Conservation (phyloP, 1,284 basidiomycete species). For the Ustilago loliicola region DNA sequence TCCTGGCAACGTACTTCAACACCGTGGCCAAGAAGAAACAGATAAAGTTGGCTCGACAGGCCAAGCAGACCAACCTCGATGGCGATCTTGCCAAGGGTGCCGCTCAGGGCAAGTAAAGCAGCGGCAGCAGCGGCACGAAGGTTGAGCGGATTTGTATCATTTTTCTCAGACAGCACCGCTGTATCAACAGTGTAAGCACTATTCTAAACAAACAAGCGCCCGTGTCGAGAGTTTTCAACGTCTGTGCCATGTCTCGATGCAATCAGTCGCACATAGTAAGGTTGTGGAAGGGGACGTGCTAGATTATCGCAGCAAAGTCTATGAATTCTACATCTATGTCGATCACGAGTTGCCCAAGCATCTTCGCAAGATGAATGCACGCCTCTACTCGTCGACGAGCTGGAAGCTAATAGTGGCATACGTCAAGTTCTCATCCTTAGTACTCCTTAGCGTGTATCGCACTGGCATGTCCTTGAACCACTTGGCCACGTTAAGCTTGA, state of each 20-base stretch:
- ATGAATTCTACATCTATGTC: background rate
- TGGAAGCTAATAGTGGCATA: slow-evolving; percentile 71
- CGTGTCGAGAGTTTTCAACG: background rate
- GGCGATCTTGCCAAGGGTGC: slow-evolving; percentile 56
- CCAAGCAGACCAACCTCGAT: slow-evolving; percentile 36
- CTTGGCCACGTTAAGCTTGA: slow-evolving; percentile 56
- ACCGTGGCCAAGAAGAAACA: slow-evolving; percentile 65
- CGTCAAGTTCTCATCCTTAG: slow-evolving; percentile 68
- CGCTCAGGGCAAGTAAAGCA: slow-evolving; percentile 49
- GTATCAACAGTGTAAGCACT: background rate
- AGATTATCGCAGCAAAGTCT: background rate
- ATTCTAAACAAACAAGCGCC: background rate
- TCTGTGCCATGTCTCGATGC: background rate
- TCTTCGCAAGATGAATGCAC: background rate
- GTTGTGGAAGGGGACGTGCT: background rate
- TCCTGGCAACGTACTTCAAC: slow-evolving; percentile 61
- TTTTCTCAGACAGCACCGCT: background rate
- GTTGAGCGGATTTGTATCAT: slow-evolving; percentile 13
- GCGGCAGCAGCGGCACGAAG: background rate
- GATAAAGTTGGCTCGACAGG: slow-evolving; percentile 57
- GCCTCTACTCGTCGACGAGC: slow-evolving; percentile 66
- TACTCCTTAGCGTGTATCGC: slow-evolving; percentile 71
- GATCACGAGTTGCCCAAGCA: background rate
- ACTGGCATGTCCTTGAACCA: slow-evolving; percentile 71
- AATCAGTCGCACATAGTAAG: background rate